phyloP scores from a whole-genome alignment of 2,329 filamentous ascomycete genomes.

The Dactylellina drechsleri region DNA sequence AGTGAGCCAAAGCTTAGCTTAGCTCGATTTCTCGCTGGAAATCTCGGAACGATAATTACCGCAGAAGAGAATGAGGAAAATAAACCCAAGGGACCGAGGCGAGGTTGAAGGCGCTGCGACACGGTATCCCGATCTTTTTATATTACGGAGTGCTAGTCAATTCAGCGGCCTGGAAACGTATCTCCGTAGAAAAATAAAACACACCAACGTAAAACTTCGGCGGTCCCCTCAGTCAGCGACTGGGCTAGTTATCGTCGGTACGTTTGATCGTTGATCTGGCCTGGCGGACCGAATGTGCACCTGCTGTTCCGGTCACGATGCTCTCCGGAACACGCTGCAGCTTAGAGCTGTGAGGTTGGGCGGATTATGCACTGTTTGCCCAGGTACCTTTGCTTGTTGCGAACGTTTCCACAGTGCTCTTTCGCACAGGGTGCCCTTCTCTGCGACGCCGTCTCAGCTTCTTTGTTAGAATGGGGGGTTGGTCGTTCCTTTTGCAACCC shows the following conservation, averaged over 20 bases:
- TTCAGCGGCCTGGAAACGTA: conserved; percentile 43
- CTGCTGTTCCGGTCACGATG: conserved; percentile 55
- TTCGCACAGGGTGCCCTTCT: background rate
- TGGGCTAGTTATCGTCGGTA: background rate
- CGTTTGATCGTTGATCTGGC: conserved; percentile 53
- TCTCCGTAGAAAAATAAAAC: conserved; percentile 3
- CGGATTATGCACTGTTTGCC: conserved; percentile 52
- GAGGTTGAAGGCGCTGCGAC: conserved; percentile 33
- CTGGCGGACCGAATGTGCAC: conserved; percentile 55
- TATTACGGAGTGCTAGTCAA: background rate
- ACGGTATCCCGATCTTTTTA: conserved; percentile 49
- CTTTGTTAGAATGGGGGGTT: conserved; percentile 17
- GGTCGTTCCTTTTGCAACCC: conserved; percentile 54
- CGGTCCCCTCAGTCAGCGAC: conserved; percentile 12
- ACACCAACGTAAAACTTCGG: conserved; percentile 9
- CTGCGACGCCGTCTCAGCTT: conserved; percentile 27
- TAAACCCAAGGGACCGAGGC: conserved; percentile 32
- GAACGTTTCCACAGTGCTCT: conserved; percentile 25
- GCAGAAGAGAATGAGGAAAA: conserved; percentile 28
- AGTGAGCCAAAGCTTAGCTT: conserved; percentile 4
- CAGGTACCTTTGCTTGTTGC: conserved; percentile 27
- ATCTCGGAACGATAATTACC: conserved; percentile 54
- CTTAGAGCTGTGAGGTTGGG: conserved; percentile 53
- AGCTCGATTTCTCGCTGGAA: conserved; percentile 29
- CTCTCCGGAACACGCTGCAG: conserved; percentile 50